Base-by-base conservation (phyloP, 768 basidiomycete genomes). In the Hericium erinaceus region DNA sequence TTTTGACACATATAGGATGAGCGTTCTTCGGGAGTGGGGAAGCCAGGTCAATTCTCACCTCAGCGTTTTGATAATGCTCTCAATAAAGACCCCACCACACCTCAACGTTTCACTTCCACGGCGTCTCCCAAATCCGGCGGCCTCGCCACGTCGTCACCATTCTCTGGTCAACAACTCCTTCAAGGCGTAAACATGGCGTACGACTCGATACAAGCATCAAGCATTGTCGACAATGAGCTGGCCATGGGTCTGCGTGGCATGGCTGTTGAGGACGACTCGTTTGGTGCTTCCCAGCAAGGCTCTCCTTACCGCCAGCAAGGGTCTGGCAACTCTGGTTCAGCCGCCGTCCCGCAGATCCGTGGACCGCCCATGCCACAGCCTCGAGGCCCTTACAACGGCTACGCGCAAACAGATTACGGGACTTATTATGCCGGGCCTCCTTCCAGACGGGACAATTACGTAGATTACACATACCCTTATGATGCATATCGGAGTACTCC, bases 181-280 rank as follows among this genome's bases (percentile, higher is more conserved):
- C 56, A 64, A 41, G 62, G 58, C 46, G 62, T 64, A 37, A 64
- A 59, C 13, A 61, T 61, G 37, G 56, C 55, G 20, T 73, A 74
- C 56, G 79, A 79, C 60, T 65, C 73, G 38, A 57, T 67, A 18
- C 73, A 74, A 59, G 66, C 73, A 16, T 64, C 76, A 13, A 67
- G 75, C 39, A 65, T 71, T 48, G 77, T 74, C 16, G 82, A 80
- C 51, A 77, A 75, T 56, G 83, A 85, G 37, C 72, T 86, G 38
- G 72, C 82, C 13, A 68, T 80, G 37, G 76, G 81, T 4, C 69
- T 87, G 51, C 79, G 85, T 58, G 83, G 83, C 13, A 82, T 83
- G 79, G 74, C 69, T 7, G 80, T 82, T 18, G 82, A 80, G 63
- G 82, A 83, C 46, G 82, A 82, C 56, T 51, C 49, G 22, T 73